Evolutionary conservation across 2,329 filamentous ascomycete genomes (phyloP).

Genomic region (Colletotrichum orbiculare): DNA sequence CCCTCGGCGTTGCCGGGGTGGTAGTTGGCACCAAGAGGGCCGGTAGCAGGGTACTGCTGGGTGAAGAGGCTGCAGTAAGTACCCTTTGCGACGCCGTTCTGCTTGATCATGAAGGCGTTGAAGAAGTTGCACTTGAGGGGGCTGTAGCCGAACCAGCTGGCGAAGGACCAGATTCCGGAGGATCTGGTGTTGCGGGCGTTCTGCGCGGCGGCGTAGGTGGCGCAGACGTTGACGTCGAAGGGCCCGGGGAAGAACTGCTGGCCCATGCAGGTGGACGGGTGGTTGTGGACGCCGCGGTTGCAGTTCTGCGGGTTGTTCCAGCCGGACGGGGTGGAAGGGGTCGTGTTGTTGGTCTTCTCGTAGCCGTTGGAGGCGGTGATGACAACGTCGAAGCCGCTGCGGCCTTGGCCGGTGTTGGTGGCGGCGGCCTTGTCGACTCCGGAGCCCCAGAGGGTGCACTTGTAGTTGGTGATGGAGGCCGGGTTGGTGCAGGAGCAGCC

Average conservation of each 20-base stretch:
- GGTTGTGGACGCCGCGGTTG: slow-evolving; percentile 15
- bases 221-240: slow-evolving; percentile 26
- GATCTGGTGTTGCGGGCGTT: slow-evolving; percentile 26
- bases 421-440: slow-evolving; percentile 33
- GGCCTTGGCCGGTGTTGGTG: slow-evolving; percentile 30
- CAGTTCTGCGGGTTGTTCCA: slow-evolving; percentile 33
- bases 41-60: slow-evolving; percentile 19
- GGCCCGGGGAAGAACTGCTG: slow-evolving; percentile 34
- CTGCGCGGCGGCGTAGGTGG: slow-evolving; percentile 29
- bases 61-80: slow-evolving; percentile 34
- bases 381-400: slow-evolving; percentile 34
- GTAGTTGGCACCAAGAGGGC: slow-evolving; percentile 23
- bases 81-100: slow-evolving; percentile 31
- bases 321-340: slow-evolving; percentile 20
- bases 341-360: slow-evolving; percentile 34
- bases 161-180: slow-evolving; percentile 11
- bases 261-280: slow-evolving; percentile 31
- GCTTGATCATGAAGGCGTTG: slow-evolving; percentile 36
- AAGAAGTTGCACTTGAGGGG: slow-evolving; percentile 33
- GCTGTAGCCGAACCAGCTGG: slow-evolving; percentile 28
- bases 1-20: not conserved
- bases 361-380: slow-evolving; percentile 38
- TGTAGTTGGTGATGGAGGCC: slow-evolving; percentile 31
- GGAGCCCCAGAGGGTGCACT: slow-evolving; percentile 34
- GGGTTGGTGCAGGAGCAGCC: slow-evolving; percentile 30